Conservation (phyloP, 2,329 filamentous ascomycete species). For the Aotearoamyces nothofagi region DNA sequence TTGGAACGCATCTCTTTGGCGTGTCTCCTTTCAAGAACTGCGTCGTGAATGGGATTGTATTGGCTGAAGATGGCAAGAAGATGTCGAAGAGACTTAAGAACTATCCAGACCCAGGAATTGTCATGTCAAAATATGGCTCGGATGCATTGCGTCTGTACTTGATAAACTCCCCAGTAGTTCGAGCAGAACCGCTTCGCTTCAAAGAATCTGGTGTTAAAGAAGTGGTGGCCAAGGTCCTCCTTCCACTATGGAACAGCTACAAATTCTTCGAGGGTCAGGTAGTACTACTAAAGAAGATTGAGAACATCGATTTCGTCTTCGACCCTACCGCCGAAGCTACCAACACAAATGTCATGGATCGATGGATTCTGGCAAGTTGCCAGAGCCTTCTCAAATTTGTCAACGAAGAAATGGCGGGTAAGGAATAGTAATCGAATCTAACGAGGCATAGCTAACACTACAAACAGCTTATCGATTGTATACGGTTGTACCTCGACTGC, state of each 20-base stretch:
- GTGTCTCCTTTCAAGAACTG: slow-evolving; percentile 84
- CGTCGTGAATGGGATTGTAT: slow-evolving; percentile 88
- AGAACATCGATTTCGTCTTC: slow-evolving; percentile 62
- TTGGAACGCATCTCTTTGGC: slow-evolving; percentile 79
- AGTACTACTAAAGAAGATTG: slow-evolving; percentile 71
- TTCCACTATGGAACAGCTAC: slow-evolving; percentile 92
- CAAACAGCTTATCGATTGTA: slow-evolving; percentile 56
- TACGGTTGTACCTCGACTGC: slow-evolving; percentile 76
- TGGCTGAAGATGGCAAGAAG: slow-evolving; percentile 93
- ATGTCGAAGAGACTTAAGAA: slow-evolving; percentile 98
- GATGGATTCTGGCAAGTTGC: slow-evolving; percentile 85
- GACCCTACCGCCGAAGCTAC: slow-evolving; percentile 59
- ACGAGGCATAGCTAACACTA: too few species aligned
- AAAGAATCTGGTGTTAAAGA: slow-evolving; percentile 89
- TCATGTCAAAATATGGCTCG: slow-evolving; percentile 80
- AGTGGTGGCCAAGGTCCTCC: slow-evolving; percentile 78
- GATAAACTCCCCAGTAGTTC: slow-evolving; percentile 91
- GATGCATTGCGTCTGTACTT: slow-evolving; percentile 90
- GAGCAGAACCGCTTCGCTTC: slow-evolving; percentile 80
- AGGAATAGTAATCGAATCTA: slow-evolving; percentile 24
- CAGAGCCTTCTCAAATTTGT: slow-evolving; percentile 86
- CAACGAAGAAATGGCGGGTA: slow-evolving; percentile 77
- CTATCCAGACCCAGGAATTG: slow-evolving; percentile 72
- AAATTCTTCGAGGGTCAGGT: slow-evolving; percentile 93
- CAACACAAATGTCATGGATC: slow-evolving; percentile 88